Evolutionary conservation across 495 filamentous ascomycete genomes (phyloP), one percentile per base, ranked within the genome.

Genomic region (Tuber melanosporum): DNA sequence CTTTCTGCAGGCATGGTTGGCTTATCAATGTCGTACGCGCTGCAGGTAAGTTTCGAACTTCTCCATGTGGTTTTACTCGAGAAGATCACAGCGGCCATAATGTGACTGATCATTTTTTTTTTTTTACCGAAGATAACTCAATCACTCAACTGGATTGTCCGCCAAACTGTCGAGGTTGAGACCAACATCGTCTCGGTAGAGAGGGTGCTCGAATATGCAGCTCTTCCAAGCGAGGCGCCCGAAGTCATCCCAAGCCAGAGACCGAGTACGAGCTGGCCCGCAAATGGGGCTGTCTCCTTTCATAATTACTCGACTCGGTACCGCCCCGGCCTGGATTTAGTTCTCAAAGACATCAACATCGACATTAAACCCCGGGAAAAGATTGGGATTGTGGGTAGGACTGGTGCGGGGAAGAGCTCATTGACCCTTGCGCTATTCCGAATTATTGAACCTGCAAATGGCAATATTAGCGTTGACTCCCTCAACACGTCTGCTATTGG

Each of bases 171-270:
- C 22, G 96, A 99, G 85, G 96, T 98, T 45, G 96, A 99, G 87
- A 98, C 95, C 52, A 99, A 99, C 85, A 98, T 98, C 78, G 95
- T 99, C 75, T 97, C 96, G 17, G 96, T 99, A 74, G 96, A 99
- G 88, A 91, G 96, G 77, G 93, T 98, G 66, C 91, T 98, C 76
- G 96, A 99, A 85, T 99, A 99, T 81, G 93, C 95, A 75, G 89
- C 89, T 78, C 89, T 98, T 78, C 95, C 95, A 44, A 95, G 93
- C 84, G 96, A 99, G 86, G 95, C 96, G 71, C 93, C 94, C 39
- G 96, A 99, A 81, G 92, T 98, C 76, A 92, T 99, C 76, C 92
- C 92, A 77, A 91, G 93, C 84, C 90, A 92, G 80, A 89, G 94
- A 72, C 95, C 96, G 75, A 90, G 93, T 39, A 91, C 92, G 78